Conservation (phyloP, 176 grass and related monocot genomes). For the Bolboschoenus planiculmis region DNA sequence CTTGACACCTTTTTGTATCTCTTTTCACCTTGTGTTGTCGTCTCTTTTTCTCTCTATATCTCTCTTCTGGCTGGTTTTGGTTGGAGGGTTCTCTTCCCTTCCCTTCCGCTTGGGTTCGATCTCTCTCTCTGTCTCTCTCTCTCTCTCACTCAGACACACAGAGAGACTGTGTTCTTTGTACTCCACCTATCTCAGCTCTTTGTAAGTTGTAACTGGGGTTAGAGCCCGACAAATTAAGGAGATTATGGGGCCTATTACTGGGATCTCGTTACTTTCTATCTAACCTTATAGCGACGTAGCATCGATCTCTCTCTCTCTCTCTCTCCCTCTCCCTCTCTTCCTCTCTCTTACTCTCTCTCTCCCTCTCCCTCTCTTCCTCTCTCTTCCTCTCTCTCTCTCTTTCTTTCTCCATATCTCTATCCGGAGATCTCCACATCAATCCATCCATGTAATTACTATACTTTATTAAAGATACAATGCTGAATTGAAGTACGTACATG, state of each 20-base stretch:
- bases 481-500: slow-evolving; percentile 18
- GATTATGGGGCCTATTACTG: slow-evolving; percentile 31
- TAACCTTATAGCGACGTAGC: slow-evolving; percentile 87
- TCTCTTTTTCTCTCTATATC: slow-evolving; percentile 40
- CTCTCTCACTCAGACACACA: neutral
- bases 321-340: neutral
- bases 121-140: neutral
- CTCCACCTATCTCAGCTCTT: neutral
- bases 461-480: slow-evolving; percentile 21
- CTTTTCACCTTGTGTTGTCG: slow-evolving; percentile 24
- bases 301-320: slow-evolving; percentile 45
- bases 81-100: slow-evolving; percentile 19
- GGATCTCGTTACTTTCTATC: slow-evolving; percentile 59
- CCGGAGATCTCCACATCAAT: neutral
- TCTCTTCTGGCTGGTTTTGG: slow-evolving; percentile 14
- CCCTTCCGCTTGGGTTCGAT: slow-evolving; percentile 6
- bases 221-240: slow-evolving; percentile 23
- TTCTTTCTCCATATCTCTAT: no score
- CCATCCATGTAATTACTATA: slow-evolving; percentile 13
- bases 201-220: neutral
- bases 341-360: slow-evolving; percentile 24
- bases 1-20: neutral
- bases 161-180: neutral
- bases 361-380: slow-evolving; percentile 15
- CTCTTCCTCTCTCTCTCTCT: no score